A percentile compares a stretch with the other conserved stretches of the same genome.
phyloP scores from a whole-genome alignment of 169 alveolate genomes.

The Plasmodium malariae region DNA sequence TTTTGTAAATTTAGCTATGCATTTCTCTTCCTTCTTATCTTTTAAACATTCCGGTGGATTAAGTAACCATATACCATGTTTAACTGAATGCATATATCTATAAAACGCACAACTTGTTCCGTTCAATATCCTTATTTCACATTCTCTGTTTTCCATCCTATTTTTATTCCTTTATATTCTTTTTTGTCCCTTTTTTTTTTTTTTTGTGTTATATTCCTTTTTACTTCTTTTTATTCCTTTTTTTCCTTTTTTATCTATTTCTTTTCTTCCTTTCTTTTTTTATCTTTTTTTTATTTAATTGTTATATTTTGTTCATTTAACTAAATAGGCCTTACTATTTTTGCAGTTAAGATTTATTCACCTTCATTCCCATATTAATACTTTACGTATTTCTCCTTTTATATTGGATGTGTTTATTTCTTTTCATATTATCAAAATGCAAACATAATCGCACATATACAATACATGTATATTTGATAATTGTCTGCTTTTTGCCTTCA shows the following conservation, averaged over 20 bases:
- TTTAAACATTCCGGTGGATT: constrained; percentile 75
- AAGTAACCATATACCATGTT: constrained; percentile 74
- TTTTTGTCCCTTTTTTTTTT: neutral
- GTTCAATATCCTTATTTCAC: constrained; percentile 74
- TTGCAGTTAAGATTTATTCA: no score
- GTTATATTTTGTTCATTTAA: no score
- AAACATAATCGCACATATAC: no score
- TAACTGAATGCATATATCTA: constrained; percentile 77
- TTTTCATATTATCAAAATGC: no score
- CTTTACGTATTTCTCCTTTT: no score
- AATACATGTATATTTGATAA: no score
- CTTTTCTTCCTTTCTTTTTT: neutral
- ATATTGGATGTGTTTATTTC: no score
- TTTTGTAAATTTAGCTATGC: constrained; percentile 73
- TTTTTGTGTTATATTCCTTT: neutral
- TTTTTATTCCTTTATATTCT: neutral
- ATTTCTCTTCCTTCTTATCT: constrained; percentile 66
- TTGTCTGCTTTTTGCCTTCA: no score
- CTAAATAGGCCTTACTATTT: no score
- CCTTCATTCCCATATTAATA: no score
- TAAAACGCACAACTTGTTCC: constrained; percentile 76
- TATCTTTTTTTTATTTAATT: neutral
- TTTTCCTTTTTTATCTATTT: neutral
- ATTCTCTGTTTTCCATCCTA: constrained; percentile 74
- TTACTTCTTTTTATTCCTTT: neutral